A percentile compares a stretch with the other conserved stretches of the same genome.
phyloP scores from a whole-genome alignment of 208 protist species.

The Zelonia costaricensis region DNA sequence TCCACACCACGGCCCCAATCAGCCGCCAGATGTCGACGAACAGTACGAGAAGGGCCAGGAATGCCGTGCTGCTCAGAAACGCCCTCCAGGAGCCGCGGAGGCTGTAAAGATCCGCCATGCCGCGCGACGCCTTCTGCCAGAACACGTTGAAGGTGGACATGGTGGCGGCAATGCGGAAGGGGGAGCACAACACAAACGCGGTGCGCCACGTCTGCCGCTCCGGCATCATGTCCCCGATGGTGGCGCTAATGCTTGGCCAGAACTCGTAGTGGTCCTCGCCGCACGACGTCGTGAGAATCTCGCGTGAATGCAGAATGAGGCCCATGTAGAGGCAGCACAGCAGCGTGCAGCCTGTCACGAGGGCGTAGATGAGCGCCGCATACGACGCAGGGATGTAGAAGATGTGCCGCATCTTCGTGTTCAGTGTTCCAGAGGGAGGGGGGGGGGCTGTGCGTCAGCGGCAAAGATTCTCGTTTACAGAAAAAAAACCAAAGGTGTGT shows the following conservation, averaged over 20 bases:
- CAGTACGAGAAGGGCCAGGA: constrained; percentile 48
- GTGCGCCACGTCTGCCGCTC: constrained; percentile 74
- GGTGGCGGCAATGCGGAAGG: constrained; percentile 52
- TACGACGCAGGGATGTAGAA: constrained; percentile 78
- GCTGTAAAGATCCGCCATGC: constrained; percentile 47
- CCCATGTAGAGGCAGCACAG: constrained; percentile 59
- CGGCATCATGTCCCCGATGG: constrained; percentile 65
- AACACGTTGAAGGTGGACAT: constrained; percentile 66
- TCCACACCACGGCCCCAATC: constrained; percentile 48
- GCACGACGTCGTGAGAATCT: constrained; percentile 56
- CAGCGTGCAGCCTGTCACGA: constrained; percentile 44
- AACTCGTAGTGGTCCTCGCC: constrained; percentile 64
- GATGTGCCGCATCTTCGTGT: constrained; percentile 58
- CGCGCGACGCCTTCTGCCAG: constrained; percentile 50
- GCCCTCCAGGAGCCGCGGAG: constrained; percentile 21
- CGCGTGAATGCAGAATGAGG: constrained; percentile 35
- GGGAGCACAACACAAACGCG: constrained; percentile 51
- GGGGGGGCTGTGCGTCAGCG: background rate
- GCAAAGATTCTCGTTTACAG: background rate
- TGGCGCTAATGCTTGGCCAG: constrained; percentile 78
- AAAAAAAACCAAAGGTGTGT: background rate
- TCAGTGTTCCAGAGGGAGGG: background rate
- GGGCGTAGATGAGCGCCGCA: constrained; percentile 55
- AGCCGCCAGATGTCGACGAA: constrained; percentile 52
- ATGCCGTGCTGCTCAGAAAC: constrained; percentile 51